Base-by-base conservation (phyloP, 2,329 filamentous ascomycete genomes). In the Zymoseptoria brevis region DNA sequence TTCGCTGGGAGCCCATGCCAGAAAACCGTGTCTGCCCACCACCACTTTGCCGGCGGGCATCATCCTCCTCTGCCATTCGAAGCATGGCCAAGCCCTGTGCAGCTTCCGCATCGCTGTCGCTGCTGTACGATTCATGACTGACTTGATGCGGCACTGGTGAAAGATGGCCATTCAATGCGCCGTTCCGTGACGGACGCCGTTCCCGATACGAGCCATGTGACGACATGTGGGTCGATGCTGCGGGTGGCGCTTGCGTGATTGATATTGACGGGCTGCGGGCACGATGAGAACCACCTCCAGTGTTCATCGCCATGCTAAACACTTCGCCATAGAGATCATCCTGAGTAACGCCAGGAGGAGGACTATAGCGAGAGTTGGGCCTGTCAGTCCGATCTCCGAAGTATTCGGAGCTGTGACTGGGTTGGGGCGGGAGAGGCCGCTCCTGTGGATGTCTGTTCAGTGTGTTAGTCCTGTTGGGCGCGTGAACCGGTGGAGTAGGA, bases 71-170 rank as follows among this genome's bases (percentile, higher is more conserved):
- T 4, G 90, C 91, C 75, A 92, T 84, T 60, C 86, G 85, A 81
- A 97, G 85, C 65, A 91, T 91, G 70, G 89, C 83, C 55, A 95
- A 77, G 16, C 94, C 93, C 61, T 90, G 90, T 48, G 88, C 86
- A 19, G 88, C 93, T 73, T 96, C 93, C 0, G 88, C 85, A 70
- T 97, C 93, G 69, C 90, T 95, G 54, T 95, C 90, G 57, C 93
- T 88, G 62, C 80, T 79, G 66, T 80, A 81, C 9, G 55, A 75
- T 60, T 75, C 76, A 60, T 79, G 77, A 60, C 78, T 77, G 48
- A 77, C 72, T 59, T 76, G 75, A 55, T 78, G 71, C 57, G 76
- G 75, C 1, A 73, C 71, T 4, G 77, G 78, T 4, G 69, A 78
- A 9, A 75, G 70, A 62, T 77, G 76, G 2, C 79, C 80, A 65